Base-by-base conservation (phyloP, 2,329 filamentous ascomycete genomes). In the Magnaporthiopsis poae region DNA sequence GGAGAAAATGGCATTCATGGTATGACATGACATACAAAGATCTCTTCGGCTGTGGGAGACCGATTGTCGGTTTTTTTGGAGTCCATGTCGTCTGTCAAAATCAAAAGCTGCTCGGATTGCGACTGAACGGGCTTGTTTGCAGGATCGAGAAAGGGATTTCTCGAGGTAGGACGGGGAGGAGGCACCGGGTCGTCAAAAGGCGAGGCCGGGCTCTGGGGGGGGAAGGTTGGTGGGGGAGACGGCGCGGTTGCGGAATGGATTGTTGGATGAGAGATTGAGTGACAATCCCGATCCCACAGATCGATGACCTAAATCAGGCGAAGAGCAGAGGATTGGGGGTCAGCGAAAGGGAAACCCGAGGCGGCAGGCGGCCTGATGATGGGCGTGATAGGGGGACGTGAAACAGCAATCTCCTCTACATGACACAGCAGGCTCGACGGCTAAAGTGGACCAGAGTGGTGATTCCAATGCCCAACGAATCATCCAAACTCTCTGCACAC, bases 181-280 rank as follows among this genome's bases (percentile, higher is more conserved):
- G 46, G 46, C 21, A 9, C 7, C 69, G 79, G 81, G 76, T 87
- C 84, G 77, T 86, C 85, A 74, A 87, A 86, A 69, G 84, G 87
- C 70, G 84, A 88, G 69, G 77, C 77, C n/a, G 73, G 73, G 65
- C 69, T 72, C 29, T 69, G 71, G 79, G 80, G 75, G 75, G 21
- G 39, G 46, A 78, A 77, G 71, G 69, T 73, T 76, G 65, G 78
- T 75, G 64, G 85, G 88, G 69, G 89, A 90, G 56, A 82, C 80
- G 70, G 88, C 86, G 73, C 88, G 86, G 77, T 91, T 91, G 80
- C 90, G 88, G 73, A 86, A 93, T 69, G 90, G 90, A 75, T 93
- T 93, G 83, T 92, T 92, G 76, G 90, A 92, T 76, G 88, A 88
- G 73, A 92, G 84, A 77, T 87, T 89, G 75, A 89, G 79, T 66